Evolutionary conservation across 2,329 filamentous ascomycete genomes (phyloP), one percentile per base, ranked within the genome.

Genomic region (Teratosphaeria destructans): DNA sequence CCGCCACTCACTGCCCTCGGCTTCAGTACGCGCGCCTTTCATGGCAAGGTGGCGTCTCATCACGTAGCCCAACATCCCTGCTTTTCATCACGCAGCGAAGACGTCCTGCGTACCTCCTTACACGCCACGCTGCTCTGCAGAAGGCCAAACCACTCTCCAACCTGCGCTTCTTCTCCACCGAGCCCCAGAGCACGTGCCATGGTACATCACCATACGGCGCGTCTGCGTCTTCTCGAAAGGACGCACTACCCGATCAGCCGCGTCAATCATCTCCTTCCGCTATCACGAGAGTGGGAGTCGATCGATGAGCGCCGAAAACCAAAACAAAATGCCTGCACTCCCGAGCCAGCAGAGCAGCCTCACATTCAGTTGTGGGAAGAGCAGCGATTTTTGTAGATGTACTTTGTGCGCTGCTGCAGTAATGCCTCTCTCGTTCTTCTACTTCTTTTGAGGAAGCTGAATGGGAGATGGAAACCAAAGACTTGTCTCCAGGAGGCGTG

Each of bases 361-460:
- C 61, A 62, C 65, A 53, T 58, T 49, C 67, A 64, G 62, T 39
- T 56, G 66, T 66, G 72, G 72, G 75, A 77, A 77, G 70, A 73
- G 75, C 80, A 83, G 84, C 89, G 90, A 84, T 85, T 95, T 96
- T 96, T 95, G 81, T 80, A 82, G 90, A 95, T 86, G 90, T 92
- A 76, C 84, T 96, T 96, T 95, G 89, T 88, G 82, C 89, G 89
- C 85, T 80, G 61, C 66, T 61, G 60, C 35, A 71, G 80, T 70
- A 71, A 78, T 75, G 85, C 87, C 87, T 85, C 86, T 83, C 83
- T 58, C 69, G 71, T 65, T 62, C 55, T 62, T 61, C 65, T 32
- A 23, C 26, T 5, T 32, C 58, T 54, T 34, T 26, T 16, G 52
- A 8, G 23, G 53, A 5, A 54, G 8, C 5, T 52, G 55, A 55